Conservation (phyloP, 495 filamentous ascomycete genomes). For the Glarea lozoyensis region DNA sequence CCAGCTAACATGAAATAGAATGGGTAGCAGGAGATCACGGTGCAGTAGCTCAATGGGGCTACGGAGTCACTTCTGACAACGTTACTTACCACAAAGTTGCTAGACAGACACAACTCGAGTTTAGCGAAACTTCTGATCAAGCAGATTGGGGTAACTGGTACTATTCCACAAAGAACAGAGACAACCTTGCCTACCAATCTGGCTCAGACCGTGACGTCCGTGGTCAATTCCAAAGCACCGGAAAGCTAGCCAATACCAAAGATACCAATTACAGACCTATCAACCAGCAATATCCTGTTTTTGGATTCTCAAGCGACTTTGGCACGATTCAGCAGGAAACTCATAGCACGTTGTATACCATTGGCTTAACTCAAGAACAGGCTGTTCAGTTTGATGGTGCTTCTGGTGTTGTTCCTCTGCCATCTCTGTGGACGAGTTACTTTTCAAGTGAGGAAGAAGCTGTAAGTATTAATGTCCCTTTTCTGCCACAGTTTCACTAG, state of each 20-base stretch:
- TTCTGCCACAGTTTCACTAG: background rate
- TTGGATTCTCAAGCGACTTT: slow-evolving; percentile 79
- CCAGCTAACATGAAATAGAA: slow-evolving; percentile 22
- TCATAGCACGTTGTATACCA: slow-evolving; percentile 54
- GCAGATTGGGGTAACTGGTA: slow-evolving; percentile 85
- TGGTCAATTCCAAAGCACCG: slow-evolving; percentile 52
- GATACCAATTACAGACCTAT: slow-evolving; percentile 62
- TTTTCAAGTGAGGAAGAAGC: slow-evolving; percentile 47
- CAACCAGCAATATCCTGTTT: slow-evolving; percentile 71
- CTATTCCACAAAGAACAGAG: slow-evolving; percentile 40
- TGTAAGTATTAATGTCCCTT: slow-evolving; percentile 18
- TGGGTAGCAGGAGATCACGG: slow-evolving; percentile 16
- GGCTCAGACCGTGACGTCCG: slow-evolving; percentile 60
- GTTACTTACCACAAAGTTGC: slow-evolving; percentile 47
- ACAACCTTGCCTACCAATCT: slow-evolving; percentile 48
- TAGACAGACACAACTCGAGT: slow-evolving; percentile 51
- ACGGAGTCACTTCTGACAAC: slow-evolving; percentile 22
- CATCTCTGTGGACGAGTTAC: slow-evolving; percentile 71
- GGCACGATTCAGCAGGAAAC: slow-evolving; percentile 24
- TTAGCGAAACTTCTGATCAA: slow-evolving; percentile 54
- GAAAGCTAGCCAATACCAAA: slow-evolving; percentile 53
- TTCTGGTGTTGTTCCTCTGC: slow-evolving; percentile 56
- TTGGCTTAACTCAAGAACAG: slow-evolving; percentile 70
- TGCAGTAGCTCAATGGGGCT: slow-evolving; percentile 18
- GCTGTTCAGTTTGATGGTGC: slow-evolving; percentile 71